phyloP scores from a whole-genome alignment of 2,329 filamentous ascomycete species.

The Thelonectria olida region DNA sequence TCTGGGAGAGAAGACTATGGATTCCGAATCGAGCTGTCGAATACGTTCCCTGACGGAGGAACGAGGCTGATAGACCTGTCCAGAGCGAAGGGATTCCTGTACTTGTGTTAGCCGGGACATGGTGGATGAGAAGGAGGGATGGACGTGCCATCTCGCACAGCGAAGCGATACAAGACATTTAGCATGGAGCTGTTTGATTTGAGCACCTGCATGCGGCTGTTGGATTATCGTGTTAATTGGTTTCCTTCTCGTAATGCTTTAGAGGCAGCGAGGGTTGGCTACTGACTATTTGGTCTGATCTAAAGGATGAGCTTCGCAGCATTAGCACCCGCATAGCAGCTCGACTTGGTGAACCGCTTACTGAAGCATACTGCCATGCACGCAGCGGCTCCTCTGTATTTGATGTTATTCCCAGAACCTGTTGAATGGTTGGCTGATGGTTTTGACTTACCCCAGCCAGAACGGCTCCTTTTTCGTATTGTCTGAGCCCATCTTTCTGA shows the following conservation, averaged over 20 bases:
- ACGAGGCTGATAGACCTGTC: conserved; percentile 54
- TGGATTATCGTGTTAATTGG: not conserved
- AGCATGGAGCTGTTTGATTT: conserved; percentile 52
- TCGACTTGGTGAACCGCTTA: conserved; percentile 35
- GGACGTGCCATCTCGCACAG: conserved; percentile 48
- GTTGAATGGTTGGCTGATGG: not conserved
- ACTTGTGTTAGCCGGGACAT: not conserved
- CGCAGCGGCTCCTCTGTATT: conserved; percentile 51
- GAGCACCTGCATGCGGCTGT: conserved; percentile 55
- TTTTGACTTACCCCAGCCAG: conserved; percentile 52
- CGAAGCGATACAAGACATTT: conserved; percentile 49
- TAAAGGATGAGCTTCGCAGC: conserved; percentile 50
- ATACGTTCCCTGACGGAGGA: conserved; percentile 55
- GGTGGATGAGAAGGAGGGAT: not conserved
- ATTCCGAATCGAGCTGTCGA: conserved; percentile 56
- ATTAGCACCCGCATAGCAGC: not conserved
- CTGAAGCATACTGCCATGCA: conserved; percentile 58
- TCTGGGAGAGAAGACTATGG: conserved; percentile 48
- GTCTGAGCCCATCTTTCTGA: conserved; percentile 27
- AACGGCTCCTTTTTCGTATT: conserved; percentile 50
- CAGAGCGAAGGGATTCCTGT: conserved; percentile 53
- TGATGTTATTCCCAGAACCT: not conserved
- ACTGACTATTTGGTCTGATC: conserved; percentile 57
- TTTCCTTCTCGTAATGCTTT: not conserved
- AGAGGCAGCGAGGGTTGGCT: too few species aligned